Base-by-base conservation (phyloP, 1,284 basidiomycete genomes). In the Moesziomyces globuligerus region DNA sequence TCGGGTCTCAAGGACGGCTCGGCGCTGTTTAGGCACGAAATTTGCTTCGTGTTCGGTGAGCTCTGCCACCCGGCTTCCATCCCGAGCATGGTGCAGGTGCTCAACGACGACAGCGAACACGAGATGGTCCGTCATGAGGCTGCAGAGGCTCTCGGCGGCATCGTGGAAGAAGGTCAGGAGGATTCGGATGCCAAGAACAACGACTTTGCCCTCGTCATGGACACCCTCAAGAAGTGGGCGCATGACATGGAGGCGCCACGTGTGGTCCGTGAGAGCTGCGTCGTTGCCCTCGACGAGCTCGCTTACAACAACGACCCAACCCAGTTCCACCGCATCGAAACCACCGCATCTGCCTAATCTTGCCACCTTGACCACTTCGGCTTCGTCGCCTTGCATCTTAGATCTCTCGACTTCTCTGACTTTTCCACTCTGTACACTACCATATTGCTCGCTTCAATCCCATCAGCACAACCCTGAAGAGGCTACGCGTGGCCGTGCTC, bases 71-170 rank as follows among this genome's bases (percentile, higher is more conserved):
- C 90, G 1, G 89, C 94, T 79, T 92, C 93, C 0, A 91, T 98
- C 21, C 93, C 94, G 1, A 87, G 90, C 1, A 87, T 99, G 24
- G 82, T 98, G 38, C 83, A 87, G 36, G 92, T 96, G 17, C 86
- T 99, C 9, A 85, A 88, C 66, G 86, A 95, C 72, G 62, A 81
- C 0, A 81, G 84, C 1, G 96, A 98, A 83, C 90, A 91, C 44
- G 93, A 96, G 59, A 98, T 99, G 96, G 96, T 99, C 5, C 89
- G 96, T 23, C 96, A 99, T 79, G 96, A 99, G 84, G 96, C 95
- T 20, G 96, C 96, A 7, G 96, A 99, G 84, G 96, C 96, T 3
- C 87, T 98, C 0, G 96, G 96, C 20, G 93, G 94, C 4, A 97
- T 99, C 49, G 93, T 91, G 2, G 93, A 92, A 3, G 92, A 93